Evolutionary conservation across 768 basidiomycete species (phyloP), one percentile per base, ranked within the genome.

Genomic region (Boletus rubroflammeus): DNA sequence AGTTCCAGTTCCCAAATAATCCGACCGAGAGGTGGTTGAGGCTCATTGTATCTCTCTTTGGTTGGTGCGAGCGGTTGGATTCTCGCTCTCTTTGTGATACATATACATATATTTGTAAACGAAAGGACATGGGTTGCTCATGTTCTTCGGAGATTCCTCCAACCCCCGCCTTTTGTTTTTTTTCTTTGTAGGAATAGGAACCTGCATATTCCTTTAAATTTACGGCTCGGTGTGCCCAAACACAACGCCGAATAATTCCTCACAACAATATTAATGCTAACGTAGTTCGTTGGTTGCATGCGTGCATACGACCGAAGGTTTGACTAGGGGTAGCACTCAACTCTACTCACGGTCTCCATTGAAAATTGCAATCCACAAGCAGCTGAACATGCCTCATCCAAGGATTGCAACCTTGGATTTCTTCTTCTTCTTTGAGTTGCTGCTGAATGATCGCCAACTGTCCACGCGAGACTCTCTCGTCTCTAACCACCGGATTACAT

Each of bases 391-490:
- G n/a, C 17, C 72, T 81, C 67, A 88, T 63, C 88, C 89, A 47
- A 91, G 84, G 55, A 90, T 69, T 43, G 75, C 72, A 48, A 70
- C 75, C 72, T 91, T 90, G 50, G 76, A 58, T 72, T 90, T 92
- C 72, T 91, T 91, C 76, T 93, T 94, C 80, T 90, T 93, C 73
- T 87, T 89, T 36, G 79, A 75, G 49, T 48, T 73, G 56, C 75
- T 83, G 13, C 80, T 70, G 65, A 94, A 94, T 25, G 74, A 75
- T 53, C 92, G 81, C 92, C 92, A 94, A 64, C 85, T 89, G 62
- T 80, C 90, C 29, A 94, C 91, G 31, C 92, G 85, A 60, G 88
- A 76, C 56, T 94, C 92, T 59, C 92, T 78, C 31, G 74, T 83
- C 54, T 86, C 88, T 89, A 65, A 47, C 1, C 46, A 47, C 53